Evolutionary conservation across 108 stramenopile species (phyloP).

Genomic region (Bacterosira constricta): DNA sequence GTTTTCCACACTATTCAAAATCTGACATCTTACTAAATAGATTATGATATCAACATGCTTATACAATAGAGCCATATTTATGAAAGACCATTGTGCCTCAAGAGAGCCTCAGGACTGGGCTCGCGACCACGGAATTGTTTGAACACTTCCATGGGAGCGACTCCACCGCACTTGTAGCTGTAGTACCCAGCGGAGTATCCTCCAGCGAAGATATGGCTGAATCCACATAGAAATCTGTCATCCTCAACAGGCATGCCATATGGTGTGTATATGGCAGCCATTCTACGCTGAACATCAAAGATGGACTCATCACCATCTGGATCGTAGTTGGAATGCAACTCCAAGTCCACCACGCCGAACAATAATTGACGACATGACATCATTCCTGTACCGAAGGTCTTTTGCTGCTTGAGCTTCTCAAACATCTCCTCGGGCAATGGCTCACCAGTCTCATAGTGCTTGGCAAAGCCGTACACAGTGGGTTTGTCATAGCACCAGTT

Average conservation of each 20-base stretch:
- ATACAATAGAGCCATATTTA: constrained; percentile 26
- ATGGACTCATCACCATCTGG: constrained; percentile 69
- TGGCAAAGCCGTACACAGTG: constrained; percentile 93
- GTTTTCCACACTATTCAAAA: too few relatives aligned
- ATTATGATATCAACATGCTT: too few relatives aligned
- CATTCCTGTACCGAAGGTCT: constrained; percentile 94
- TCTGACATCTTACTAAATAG: too few relatives aligned
- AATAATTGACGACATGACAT: constrained; percentile 94
- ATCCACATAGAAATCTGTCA: constrained; percentile 97
- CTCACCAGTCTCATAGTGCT: constrained; percentile 97
- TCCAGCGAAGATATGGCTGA: constrained; percentile 96
- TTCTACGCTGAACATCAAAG: constrained; percentile 91
- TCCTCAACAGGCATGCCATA: constrained; percentile 86
- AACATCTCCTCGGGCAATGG: constrained; percentile 96
- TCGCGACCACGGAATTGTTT: constrained; percentile 94
- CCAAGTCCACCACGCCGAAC: constrained; percentile 96
- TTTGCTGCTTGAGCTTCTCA: constrained; percentile 91
- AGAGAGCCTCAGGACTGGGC: constrained; percentile 92
- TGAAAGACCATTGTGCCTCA: constrained; percentile 95
- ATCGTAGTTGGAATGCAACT: constrained; percentile 90
- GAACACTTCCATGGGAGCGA: constrained; percentile 93
- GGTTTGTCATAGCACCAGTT: constrained; percentile 97
- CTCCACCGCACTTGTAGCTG: constrained; percentile 94
- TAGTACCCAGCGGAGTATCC: constrained; percentile 98
- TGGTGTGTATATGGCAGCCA: constrained; percentile 89